A percentile compares a stretch with the other conserved stretches of the same genome.
Evolutionary conservation across 2,329 filamentous ascomycete genomes (phyloP).

Genomic region (Cladobotryum protrusum): DNA sequence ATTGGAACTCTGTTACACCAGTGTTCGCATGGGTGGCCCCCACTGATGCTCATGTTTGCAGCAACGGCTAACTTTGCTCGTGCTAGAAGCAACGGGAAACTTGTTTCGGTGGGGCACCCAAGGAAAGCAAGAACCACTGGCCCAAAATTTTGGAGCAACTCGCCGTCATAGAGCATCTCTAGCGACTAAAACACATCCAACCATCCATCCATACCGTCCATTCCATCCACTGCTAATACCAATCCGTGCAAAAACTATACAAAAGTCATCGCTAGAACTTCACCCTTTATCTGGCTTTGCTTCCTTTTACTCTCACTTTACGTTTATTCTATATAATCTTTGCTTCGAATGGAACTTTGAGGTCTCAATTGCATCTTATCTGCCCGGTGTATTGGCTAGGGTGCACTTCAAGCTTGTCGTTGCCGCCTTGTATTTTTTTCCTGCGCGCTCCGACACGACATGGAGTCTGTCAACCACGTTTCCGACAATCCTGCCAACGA

Average conservation of each 20-base stretch:
- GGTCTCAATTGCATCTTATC: background rate
- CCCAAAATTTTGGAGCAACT: no score
- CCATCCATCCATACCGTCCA: no score
- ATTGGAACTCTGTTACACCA: no score
- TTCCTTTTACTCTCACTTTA: background rate
- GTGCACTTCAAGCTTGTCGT: background rate
- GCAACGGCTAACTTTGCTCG: no score
- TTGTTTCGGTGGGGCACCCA: no score
- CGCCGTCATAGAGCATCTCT: no score
- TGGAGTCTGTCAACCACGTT: constrained; percentile 5
- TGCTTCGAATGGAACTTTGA: background rate
- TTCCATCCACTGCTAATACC: background rate
- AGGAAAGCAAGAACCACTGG: no score
- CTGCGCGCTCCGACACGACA: background rate
- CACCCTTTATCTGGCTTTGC: background rate
- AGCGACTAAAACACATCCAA: no score
- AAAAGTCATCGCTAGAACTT: background rate
- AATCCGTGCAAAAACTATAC: background rate
- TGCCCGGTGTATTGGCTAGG: background rate
- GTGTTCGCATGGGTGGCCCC: no score
- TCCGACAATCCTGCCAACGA: constrained; percentile 2
- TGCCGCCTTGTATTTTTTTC: background rate
- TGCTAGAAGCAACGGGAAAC: no score
- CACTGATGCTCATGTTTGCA: no score
- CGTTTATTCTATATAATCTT: background rate